phyloP scores from a whole-genome alignment of 441 rosid species.

The Pelargonium fulgidum region DNA sequence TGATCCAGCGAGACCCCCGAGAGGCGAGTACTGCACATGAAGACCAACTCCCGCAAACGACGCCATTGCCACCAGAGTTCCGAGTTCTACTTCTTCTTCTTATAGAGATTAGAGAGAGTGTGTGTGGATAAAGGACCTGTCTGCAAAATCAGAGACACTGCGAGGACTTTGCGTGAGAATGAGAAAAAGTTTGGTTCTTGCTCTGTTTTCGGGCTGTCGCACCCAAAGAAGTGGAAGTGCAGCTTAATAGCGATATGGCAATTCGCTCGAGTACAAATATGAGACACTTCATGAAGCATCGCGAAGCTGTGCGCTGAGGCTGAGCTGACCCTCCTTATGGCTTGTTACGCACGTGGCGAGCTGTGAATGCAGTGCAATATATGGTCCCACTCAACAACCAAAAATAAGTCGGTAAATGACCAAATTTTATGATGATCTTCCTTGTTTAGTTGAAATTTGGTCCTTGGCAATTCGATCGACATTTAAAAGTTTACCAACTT shows the following conservation, averaged over 20 bases:
- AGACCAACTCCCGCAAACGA: background rate
- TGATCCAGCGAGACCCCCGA: background rate
- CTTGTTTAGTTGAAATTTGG: no score
- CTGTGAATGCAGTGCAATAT: no score
- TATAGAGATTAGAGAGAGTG: no score
- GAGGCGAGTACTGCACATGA: background rate
- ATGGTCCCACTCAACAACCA: no score
- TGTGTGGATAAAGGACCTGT: background rate
- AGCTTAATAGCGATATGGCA: background rate
- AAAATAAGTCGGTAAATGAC: no score
- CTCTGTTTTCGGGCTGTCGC: background rate
- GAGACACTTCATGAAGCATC: background rate
- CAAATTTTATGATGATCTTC: no score
- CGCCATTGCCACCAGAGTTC: conserved; percentile 4
- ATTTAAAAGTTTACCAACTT: no score
- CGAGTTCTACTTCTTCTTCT: background rate
- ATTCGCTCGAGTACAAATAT: background rate
- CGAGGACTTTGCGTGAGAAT: background rate
- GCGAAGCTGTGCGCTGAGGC: background rate
- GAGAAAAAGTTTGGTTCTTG: background rate
- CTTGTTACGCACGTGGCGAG: no score
- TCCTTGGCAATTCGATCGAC: no score
- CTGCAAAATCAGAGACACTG: background rate
- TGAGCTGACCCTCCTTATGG: no score
- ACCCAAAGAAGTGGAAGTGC: background rate